A percentile compares a stretch with the other conserved stretches of the same genome.
These are phyloP conservation scores for Lasiosphaeriaceae sp. DNA, from an alignment of 495 filamentous ascomycete genomes.

Conservation along the genomic window DNA sequence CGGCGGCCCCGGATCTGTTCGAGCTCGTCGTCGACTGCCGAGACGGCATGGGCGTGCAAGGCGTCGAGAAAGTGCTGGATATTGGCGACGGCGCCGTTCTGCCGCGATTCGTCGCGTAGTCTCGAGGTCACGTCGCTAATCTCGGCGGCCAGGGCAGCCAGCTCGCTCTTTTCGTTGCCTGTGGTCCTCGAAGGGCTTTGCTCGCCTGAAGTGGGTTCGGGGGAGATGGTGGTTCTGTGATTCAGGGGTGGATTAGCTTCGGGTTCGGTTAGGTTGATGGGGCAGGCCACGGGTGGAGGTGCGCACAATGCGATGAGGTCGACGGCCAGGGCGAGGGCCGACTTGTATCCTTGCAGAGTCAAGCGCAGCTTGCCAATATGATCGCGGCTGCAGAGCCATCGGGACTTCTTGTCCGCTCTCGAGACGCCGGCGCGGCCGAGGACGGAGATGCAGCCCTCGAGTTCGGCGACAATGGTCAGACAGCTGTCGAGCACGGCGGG, in stretches of 20 bases:
- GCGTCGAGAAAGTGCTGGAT: conserved; percentile 34
- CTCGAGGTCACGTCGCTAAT: conserved; percentile 11
- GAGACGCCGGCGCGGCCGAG: conserved; percentile 27
- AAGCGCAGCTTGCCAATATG: conserved; percentile 32
- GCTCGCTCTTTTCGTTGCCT: conserved; percentile 6
- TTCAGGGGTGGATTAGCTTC: background rate
- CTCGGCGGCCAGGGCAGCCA: conserved; percentile 6
- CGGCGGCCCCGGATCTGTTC: conserved; percentile 8
- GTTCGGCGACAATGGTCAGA: conserved; percentile 30
- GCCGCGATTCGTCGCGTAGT: conserved; percentile 25
- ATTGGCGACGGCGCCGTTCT: conserved; percentile 26
- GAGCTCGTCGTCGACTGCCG: conserved; percentile 15
- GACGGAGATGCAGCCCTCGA: conserved; percentile 30
- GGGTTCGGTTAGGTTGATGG: too few relatives aligned
- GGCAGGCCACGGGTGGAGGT: too few relatives aligned
- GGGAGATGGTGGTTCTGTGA: background rate
- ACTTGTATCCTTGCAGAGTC: conserved; percentile 37
- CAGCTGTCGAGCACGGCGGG: conserved; percentile 35
- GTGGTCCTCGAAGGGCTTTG: background rate
- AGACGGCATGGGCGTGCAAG: conserved; percentile 28
- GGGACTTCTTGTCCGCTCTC: conserved; percentile 35
- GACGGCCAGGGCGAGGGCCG: conserved; percentile 35
- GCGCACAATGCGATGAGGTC: conserved; percentile 38
- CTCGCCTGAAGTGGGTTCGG: background rate
- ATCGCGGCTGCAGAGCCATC: conserved; percentile 34